Evolutionary conservation across 345 rosid genomes (phyloP), one percentile per base, ranked within the genome.

Genomic region (Geranium brycei): DNA sequence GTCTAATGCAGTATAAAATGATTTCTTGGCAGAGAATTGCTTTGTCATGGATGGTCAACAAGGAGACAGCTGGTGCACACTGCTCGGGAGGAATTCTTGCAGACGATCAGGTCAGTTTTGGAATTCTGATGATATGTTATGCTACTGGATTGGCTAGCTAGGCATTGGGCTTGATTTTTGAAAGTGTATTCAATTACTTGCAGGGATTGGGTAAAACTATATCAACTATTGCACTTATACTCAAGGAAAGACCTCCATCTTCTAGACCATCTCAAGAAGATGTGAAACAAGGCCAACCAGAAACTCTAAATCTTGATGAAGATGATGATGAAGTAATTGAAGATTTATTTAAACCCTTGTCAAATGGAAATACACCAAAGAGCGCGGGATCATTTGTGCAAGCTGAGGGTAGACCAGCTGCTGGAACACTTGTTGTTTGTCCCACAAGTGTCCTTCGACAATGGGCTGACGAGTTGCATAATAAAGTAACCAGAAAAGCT

Each of bases 21-120:
- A 31, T 3, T 8, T 47, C 15, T 47, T 47, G 41, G 69, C 83
- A 92, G 96, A 82, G 89, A 70, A 92, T 92, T 80, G 98, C 96
- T 53, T 82, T 92, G 82, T 86, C 96, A 60, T 92, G 98, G 98
- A 92, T 92, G 98, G 72, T 77, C 70, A 85, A 87, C 61, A 87
- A 89, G 80, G 98, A 92, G 79, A 92, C 76, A 7, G 82, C 77
- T 41, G 67, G 84, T 67, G 4, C 68, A 19, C 74, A 86, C 60
- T 92, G 98, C 80, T 82, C 82, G 0, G 98, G 98, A 71, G 98
- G 98, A 78, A 92, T 92, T 71, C 96, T 92, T 66, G 98, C 98
- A 38, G 98, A 92, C 77, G 98, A 92, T 78, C 98, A 92, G 96
- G 98, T 89, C 41, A 53, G 58, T 62, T 60, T 23, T 57, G 57